Evolutionary conservation across 768 basidiomycete genomes (phyloP).

Genomic region (Boletus rubroflammeus): DNA sequence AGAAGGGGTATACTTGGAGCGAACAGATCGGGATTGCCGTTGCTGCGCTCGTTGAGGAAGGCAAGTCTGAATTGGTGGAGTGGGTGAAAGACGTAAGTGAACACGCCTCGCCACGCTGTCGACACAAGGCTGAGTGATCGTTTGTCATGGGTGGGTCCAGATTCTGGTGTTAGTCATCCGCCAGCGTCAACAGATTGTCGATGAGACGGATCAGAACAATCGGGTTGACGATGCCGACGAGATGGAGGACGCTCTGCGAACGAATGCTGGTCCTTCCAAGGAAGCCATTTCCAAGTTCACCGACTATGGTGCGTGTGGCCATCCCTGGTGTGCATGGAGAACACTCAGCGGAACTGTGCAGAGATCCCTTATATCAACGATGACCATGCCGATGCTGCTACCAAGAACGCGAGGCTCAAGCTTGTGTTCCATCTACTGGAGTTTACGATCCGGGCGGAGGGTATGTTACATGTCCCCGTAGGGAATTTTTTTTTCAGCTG

Average conservation of each 20-base stretch:
- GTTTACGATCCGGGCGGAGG: constrained; percentile 64
- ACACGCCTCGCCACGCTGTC: constrained; percentile 15
- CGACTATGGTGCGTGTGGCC: constrained; percentile 62
- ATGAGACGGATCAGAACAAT: constrained; percentile 50
- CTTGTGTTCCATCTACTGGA: constrained; percentile 78
- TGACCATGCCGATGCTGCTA: constrained; percentile 71
- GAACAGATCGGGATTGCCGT: constrained; percentile 88
- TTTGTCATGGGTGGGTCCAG: constrained; percentile 34
- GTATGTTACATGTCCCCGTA: constrained; percentile 39
- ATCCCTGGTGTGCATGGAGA: background rate
- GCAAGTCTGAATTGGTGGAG: constrained; percentile 59
- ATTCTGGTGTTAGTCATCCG: constrained; percentile 58
- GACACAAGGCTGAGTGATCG: constrained; percentile 18
- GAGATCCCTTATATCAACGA: constrained; percentile 76
- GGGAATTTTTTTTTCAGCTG: background rate
- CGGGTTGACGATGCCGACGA: constrained; percentile 38
- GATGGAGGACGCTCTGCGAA: constrained; percentile 29
- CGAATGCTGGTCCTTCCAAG: constrained; percentile 48
- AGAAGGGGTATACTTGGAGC: constrained; percentile 85
- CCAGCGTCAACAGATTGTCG: constrained; percentile 56
- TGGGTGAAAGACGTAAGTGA: constrained; percentile 80
- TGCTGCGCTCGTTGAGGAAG: constrained; percentile 65
- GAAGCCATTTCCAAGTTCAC: constrained; percentile 66
- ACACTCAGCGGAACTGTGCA: constrained; percentile 30
- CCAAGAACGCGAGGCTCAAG: constrained; percentile 75